These are phyloP conservation scores for Trichoderma atroviride DNA, from an alignment of 2,329 filamentous ascomycete genomes.

Conservation along the genomic window DNA sequence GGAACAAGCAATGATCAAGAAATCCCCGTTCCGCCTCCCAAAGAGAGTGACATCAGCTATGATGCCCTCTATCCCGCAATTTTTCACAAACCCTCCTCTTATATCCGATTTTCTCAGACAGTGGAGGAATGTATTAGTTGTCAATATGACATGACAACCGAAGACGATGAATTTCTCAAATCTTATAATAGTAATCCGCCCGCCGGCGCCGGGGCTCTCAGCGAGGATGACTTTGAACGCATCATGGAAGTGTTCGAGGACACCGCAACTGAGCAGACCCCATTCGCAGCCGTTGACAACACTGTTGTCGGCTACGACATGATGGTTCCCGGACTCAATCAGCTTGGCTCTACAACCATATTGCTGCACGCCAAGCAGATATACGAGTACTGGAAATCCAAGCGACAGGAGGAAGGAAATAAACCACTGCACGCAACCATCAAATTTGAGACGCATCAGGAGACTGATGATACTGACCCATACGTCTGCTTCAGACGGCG, in stretches of 20 bases:
- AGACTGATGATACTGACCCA: slow-evolving; percentile 93
- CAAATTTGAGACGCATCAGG: slow-evolving; percentile 92
- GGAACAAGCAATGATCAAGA: slow-evolving; percentile 61
- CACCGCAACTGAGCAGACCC: slow-evolving; percentile 78
- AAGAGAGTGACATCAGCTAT: slow-evolving; percentile 75
- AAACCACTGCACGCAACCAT: slow-evolving; percentile 74
- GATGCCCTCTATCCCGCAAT: slow-evolving; percentile 79
- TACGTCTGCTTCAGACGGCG: slow-evolving; percentile 97
- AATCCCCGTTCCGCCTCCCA: slow-evolving; percentile 66
- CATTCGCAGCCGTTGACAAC: slow-evolving; percentile 87
- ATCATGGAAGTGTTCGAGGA: slow-evolving; percentile 96
- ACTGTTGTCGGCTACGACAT: slow-evolving; percentile 76
- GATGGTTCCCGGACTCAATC: slow-evolving; percentile 69
- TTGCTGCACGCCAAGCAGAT: slow-evolving; percentile 70
- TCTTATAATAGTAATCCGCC: slow-evolving; percentile 78
- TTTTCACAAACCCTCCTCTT: slow-evolving; percentile 85
- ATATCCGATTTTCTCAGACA: slow-evolving; percentile 97
- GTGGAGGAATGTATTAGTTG: slow-evolving; percentile 93
- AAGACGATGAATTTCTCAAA: slow-evolving; percentile 84
- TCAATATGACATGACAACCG: slow-evolving; percentile 91
- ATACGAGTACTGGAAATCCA: slow-evolving; percentile 86
- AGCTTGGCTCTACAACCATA: slow-evolving; percentile 53
- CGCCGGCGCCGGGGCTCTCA: slow-evolving; percentile 62
- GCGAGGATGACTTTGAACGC: slow-evolving; percentile 89
- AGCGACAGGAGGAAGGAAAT: slow-evolving; percentile 68